phyloP scores from a whole-genome alignment of 1,284 basidiomycete genomes.

The Termitomyces sp. region DNA sequence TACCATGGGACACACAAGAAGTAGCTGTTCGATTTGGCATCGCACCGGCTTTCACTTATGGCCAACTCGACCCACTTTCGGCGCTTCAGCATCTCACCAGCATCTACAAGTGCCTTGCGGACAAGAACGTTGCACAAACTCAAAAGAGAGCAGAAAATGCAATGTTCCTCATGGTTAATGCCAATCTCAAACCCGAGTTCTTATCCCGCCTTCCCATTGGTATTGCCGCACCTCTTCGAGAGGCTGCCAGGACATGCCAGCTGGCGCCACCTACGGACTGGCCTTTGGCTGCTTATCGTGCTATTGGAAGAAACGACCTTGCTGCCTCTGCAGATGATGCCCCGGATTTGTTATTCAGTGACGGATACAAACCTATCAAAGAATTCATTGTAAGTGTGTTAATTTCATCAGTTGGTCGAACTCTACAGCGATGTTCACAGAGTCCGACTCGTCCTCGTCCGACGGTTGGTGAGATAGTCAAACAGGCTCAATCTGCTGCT shows the following conservation, averaged over 20 bases:
- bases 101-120: constrained; percentile 55
- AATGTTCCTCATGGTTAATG: constrained; percentile 55
- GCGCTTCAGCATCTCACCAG: constrained; percentile 46
- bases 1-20: constrained; percentile 48
- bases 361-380: constrained; percentile 52
- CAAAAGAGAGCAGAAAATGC: constrained; percentile 63
- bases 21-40: constrained; percentile 48
- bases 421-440: constrained; percentile 23
- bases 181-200: constrained; percentile 44
- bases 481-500: constrained; percentile 45
- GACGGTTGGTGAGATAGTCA: constrained; percentile 48
- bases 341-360: constrained; percentile 39
- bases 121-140: constrained; percentile 41
- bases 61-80: constrained; percentile 50
- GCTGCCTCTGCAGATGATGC: constrained; percentile 49
- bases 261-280: constrained; percentile 70
- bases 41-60: constrained; percentile 55
- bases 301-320: constrained; percentile 80
- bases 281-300: constrained; percentile 65
- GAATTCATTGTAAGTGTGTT: constrained; percentile 51
- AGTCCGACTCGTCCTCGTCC: constrained; percentile 41
- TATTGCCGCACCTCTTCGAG: constrained; percentile 74
- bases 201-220: constrained; percentile 63
- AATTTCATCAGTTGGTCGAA: not conserved
- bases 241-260: constrained; percentile 80